Percentiles rank a stretch among this genome's conserved stretches.
phyloP scores from a whole-genome alignment of 257 asterid genomes.

The Solanum okadae region DNA sequence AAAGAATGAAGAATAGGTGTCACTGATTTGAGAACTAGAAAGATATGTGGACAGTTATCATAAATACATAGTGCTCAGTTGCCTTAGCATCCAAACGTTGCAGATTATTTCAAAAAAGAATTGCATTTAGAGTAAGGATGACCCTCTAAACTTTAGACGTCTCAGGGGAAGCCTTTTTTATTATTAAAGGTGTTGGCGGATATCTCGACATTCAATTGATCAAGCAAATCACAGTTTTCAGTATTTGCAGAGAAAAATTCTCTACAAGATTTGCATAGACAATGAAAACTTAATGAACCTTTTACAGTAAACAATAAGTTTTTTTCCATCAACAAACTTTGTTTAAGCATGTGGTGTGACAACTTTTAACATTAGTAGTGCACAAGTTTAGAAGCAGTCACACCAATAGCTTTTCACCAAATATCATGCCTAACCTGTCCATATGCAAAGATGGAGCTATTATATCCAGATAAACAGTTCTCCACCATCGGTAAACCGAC shows the following conservation, averaged over 20 bases:
- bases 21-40: not conserved
- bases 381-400: not conserved
- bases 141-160: not conserved
- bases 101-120: not conserved
- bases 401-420: not conserved
- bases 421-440: constrained; percentile 62
- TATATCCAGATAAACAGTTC: constrained; percentile 92
- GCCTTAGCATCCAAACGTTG: not conserved
- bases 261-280: not conserved
- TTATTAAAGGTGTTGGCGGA: not conserved
- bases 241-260: not conserved
- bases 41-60: not conserved
- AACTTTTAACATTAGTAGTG: not conserved
- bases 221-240: not conserved
- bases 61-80: not conserved
- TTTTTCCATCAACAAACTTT: not conserved
- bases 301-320: too few species aligned
- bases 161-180: not conserved
- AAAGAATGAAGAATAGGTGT: not conserved
- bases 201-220: not conserved
- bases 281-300: not conserved
- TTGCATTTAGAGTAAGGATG: not conserved
- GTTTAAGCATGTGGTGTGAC: not conserved
- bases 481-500: constrained; percentile 98
- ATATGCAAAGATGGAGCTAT: constrained; percentile 97